Evolutionary conservation across 164 flowering plant genomes (phyloP).

Genomic region (Tetracentron sinense): DNA sequence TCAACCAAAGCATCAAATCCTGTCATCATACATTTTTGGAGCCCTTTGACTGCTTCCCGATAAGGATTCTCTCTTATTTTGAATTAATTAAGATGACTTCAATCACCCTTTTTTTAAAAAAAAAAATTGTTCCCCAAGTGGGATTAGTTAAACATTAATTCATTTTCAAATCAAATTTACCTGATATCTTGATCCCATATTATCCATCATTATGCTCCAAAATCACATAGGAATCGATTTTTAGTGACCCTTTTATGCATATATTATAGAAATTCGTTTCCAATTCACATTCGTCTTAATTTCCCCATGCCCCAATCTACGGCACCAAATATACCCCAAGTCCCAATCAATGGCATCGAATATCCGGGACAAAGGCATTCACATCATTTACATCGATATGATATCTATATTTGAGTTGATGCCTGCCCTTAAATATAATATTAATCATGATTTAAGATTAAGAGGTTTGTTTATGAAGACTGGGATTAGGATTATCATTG

Average conservation of each 20-base stretch:
- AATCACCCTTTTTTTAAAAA: background rate
- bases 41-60: conserved; percentile 32
- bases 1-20: conserved; percentile 22
- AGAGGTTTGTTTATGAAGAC: conserved; percentile 8
- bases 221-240: no score
- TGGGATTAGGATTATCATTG: conserved; percentile 17
- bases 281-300: no score
- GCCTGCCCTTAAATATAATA: background rate
- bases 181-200: no score
- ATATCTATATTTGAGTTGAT: background rate
- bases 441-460: background rate
- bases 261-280: no score
- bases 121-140: conserved; percentile 19
- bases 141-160: conserved; percentile 11
- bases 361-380: no score
- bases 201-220: no score
- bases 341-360: conserved; percentile 9
- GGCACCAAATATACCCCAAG: no score
- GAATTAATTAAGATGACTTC: conserved; percentile 7
- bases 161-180: background rate
- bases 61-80: conserved; percentile 27
- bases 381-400: no score
- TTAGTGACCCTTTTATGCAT: no score
- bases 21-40: conserved; percentile 24
- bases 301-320: no score